Conservation (phyloP, 2,329 filamentous ascomycete genomes). For the Penicillium sp. region DNA sequence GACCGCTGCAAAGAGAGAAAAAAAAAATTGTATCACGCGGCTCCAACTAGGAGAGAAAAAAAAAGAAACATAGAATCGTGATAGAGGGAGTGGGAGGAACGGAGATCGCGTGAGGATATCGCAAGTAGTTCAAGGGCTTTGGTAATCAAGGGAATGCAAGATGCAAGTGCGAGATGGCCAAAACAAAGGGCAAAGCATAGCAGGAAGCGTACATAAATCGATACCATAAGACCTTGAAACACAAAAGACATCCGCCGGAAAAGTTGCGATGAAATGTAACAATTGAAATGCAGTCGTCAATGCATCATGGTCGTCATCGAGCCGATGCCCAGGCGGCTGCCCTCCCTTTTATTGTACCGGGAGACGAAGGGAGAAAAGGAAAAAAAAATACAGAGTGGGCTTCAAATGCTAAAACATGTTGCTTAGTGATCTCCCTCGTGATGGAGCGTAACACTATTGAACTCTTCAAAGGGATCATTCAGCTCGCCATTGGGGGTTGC, state of each 20-base stretch:
- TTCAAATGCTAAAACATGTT: constrained; percentile 4
- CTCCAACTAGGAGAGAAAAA: constrained; percentile 4
- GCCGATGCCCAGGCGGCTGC: constrained; percentile 29
- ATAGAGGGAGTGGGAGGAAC: constrained; percentile 14
- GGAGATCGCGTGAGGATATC: constrained; percentile 1
- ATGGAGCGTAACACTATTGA: constrained; percentile 96
- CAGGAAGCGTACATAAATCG: constrained; percentile 15
- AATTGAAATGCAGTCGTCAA: constrained; percentile 36
- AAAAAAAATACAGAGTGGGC: constrained; percentile 14
- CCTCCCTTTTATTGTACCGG: constrained; percentile 11
- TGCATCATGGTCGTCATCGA: constrained; percentile 39
- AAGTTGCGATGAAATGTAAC: constrained; percentile 21
- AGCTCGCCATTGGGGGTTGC: constrained; percentile 82
- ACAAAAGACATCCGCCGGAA: constrained; percentile 31
- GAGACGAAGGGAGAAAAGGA: constrained; percentile 15
- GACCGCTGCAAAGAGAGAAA: constrained; percentile 25
- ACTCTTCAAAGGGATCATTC: constrained; percentile 94
- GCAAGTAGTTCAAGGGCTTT: constrained; percentile 13
- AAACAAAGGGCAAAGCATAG: constrained; percentile 6
- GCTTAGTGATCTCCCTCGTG: constrained; percentile 76
- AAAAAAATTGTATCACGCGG: constrained; percentile 24
- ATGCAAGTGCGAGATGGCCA: constrained; percentile 19
- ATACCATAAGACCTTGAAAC: constrained; percentile 26
- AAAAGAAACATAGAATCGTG: constrained; percentile 8
- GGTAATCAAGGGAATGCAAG: constrained; percentile 21